Evolutionary conservation across 225 moss, liverwort and hornwort genomes (phyloP), one percentile per base, ranked within the genome.

Genomic region (Pseudisothecium myosuroides): DNA sequence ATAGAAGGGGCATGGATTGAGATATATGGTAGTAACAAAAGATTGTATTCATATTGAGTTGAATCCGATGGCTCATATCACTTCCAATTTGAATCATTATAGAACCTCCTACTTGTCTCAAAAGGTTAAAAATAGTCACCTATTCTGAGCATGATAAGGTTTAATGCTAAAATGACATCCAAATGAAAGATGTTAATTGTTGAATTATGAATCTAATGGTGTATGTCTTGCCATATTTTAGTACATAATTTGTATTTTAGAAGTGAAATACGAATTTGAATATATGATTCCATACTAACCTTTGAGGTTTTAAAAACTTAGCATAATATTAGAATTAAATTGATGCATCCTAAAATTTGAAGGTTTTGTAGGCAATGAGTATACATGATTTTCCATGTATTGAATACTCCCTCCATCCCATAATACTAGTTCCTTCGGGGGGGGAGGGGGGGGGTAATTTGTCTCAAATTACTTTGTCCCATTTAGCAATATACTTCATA

Each of bases 221-320:
- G 7, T 75, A 19, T 47, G 1, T 49, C 31, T 47, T 75, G 18
- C 4, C 32, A 32, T 20, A 31, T 19, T 32, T 75, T 20, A 31
- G 7, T 4, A 49, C 0, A 32, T 32, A 49, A 75, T 32, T 47
- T 20, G 1, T 32, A 19, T 15, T 49, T 2, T 11, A 31, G 2
- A 1, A 49, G 4, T 49, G 2, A 27, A 49, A 47, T 47, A 18
- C 1, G 0, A 18, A 49, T 5, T 4, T 0, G 0, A 14, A 14
- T 47, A 6, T 19, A 31, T 0, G 12, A 0, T 31, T 19, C 1
- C 1, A 0, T 0, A 0, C 1, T 49, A 4, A 49, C 12, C 10
- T 75, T 29, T 32, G 31, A 49, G 7, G 7, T 18, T 32, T 19
- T 3, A 14, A 76, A 22, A 34, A 34, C n/a, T n/a, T n/a, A n/a